Conservation (phyloP, 139 green algal genomes). For the Picochlorum sp. region DNA sequence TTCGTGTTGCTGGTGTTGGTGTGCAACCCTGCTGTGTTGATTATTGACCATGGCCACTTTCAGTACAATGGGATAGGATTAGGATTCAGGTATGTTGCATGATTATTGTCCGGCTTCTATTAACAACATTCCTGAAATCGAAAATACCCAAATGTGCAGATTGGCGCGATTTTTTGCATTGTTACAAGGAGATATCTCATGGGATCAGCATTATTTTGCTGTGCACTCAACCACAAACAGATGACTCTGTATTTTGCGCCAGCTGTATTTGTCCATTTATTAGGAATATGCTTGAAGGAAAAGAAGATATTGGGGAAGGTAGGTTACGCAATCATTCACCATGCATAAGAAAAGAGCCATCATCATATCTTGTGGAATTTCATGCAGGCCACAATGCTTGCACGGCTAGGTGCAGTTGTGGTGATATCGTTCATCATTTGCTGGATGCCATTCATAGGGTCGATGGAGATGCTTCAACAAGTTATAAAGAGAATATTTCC, state of each 20-base stretch:
- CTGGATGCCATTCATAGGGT: constrained; percentile 71
- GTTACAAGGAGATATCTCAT: constrained; percentile 32
- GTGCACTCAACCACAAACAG: constrained; percentile 93
- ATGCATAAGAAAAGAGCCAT: not conserved
- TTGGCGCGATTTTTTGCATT: constrained; percentile 44
- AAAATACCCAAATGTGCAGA: constrained; percentile 1
- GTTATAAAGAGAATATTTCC: constrained; percentile 70
- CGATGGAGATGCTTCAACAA: not conserved
- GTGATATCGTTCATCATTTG: constrained; percentile 56
- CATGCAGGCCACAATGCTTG: constrained; percentile 7
- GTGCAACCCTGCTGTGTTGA: constrained; percentile 70
- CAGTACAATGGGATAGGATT: constrained; percentile 94
- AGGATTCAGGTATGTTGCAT: constrained; percentile 40
- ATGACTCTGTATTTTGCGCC: constrained; percentile 94
- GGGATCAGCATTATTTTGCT: constrained; percentile 65
- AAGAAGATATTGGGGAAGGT: not conserved
- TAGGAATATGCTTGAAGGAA: constrained; percentile 68
- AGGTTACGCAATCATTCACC: not conserved
- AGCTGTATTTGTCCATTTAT: constrained; percentile 90
- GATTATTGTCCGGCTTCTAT: no score
- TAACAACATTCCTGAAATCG: not conserved
- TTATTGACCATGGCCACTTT: constrained; percentile 98
- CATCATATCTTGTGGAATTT: not conserved
- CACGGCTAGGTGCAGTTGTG: constrained; percentile 43
- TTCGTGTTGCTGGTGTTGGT: constrained; percentile 43